Evolutionary conservation across 345 rosid species (phyloP).

Genomic region (Linum usitatissimum): DNA sequence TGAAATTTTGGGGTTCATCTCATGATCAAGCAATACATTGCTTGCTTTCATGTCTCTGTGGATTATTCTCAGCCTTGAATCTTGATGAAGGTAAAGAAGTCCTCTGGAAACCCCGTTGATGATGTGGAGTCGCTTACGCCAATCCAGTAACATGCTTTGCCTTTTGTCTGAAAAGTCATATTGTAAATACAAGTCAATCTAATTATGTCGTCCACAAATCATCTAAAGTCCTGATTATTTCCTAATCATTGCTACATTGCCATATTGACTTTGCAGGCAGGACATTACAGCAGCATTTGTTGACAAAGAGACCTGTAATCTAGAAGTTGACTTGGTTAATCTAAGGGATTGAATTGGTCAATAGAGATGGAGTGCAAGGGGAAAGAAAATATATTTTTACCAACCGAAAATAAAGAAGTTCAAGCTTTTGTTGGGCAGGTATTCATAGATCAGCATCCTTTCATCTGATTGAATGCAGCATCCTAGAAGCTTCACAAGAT

Average conservation of each 20-base stretch:
- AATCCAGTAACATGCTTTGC: not conserved
- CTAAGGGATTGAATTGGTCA: not conserved
- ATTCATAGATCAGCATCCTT: slow-evolving; percentile 2
- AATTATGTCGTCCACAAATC: not conserved
- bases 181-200: not conserved
- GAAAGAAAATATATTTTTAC: not conserved
- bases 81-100: not conserved
- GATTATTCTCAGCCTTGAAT: not conserved
- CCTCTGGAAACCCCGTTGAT: not conserved
- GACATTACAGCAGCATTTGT: not conserved
- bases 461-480: slow-evolving; percentile 1
- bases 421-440: slow-evolving; percentile 5
- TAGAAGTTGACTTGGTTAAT: not conserved
- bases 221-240: not conserved
- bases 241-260: not conserved
- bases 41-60: not conserved
- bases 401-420: slow-evolving; percentile 1
- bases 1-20: slow-evolving; percentile 14
- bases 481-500: slow-evolving; percentile 1
- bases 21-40: slow-evolving; percentile 3
- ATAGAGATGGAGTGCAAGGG: not conserved
- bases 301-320: not conserved
- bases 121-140: not conserved
- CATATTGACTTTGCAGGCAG: not conserved
- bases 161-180: not conserved